These are phyloP conservation scores for Blastobotrys apis DNA, from an alignment of 1,139 yeast genomes.

Conservation along the genomic window DNA sequence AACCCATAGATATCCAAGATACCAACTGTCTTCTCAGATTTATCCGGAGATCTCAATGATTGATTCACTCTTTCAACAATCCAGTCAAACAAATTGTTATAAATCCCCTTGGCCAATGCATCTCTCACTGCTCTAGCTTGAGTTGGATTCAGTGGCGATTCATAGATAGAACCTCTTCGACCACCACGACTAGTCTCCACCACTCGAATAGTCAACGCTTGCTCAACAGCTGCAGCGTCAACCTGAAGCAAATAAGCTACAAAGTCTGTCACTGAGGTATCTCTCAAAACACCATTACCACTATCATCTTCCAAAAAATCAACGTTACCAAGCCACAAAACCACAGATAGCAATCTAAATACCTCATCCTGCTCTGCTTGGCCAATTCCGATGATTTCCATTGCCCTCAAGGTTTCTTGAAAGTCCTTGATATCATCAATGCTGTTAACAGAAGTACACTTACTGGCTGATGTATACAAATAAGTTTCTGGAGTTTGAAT, in stretches of 20 bases:
- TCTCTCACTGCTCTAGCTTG: constrained; percentile 96
- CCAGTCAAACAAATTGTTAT: constrained; percentile 93
- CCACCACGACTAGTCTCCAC: constrained; percentile 80
- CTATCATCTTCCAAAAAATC: constrained; percentile 76
- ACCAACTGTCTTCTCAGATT: constrained; percentile 73
- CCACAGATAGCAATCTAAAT: constrained; percentile 76
- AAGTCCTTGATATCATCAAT: constrained; percentile 80
- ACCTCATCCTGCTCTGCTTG: constrained; percentile 86
- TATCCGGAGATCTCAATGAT: constrained; percentile 52
- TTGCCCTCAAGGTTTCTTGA: constrained; percentile 75
- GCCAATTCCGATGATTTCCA: constrained; percentile 79
- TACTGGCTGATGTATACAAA: constrained; percentile 79
- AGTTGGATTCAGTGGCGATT: constrained; percentile 84
- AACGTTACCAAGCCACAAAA: constrained; percentile 93
- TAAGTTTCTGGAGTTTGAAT: constrained; percentile 93
- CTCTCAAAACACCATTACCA: constrained; percentile 79
- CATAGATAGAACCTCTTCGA: constrained; percentile 88
- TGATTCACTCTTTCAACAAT: constrained; percentile 89
- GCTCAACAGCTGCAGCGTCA: constrained; percentile 59
- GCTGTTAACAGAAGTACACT: constrained; percentile 81
- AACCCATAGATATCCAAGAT: constrained; percentile 97
- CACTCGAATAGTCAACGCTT: constrained; percentile 71
- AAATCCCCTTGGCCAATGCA: constrained; percentile 91
- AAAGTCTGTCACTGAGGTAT: constrained; percentile 84
- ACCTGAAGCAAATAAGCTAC: constrained; percentile 90